A percentile compares a stretch with the other conserved stretches of the same genome.
These are phyloP conservation scores for Suillus subaureus DNA, from an alignment of 768 basidiomycete genomes.

Conservation along the genomic window DNA sequence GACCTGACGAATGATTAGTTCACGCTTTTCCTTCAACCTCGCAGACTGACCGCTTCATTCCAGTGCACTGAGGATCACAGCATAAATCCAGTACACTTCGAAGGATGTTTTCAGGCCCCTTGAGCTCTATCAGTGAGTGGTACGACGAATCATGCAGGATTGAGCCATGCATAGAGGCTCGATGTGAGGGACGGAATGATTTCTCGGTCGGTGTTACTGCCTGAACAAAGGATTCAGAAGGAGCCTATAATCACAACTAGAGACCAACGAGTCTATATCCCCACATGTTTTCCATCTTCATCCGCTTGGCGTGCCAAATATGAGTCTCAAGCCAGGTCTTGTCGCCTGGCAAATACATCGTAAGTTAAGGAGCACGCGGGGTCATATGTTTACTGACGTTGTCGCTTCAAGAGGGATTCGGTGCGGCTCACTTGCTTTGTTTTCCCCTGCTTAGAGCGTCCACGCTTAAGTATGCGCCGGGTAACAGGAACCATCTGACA, in stretches of 20 bases:
- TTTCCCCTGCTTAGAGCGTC: conserved; percentile 67
- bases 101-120: conserved; percentile 61
- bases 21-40: not conserved
- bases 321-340: conserved; percentile 97
- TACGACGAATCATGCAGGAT: conserved; percentile 94
- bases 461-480: conserved; percentile 43
- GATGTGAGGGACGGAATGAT: conserved; percentile 86
- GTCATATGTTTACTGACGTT: conserved; percentile 51
- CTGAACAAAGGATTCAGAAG: conserved; percentile 37
- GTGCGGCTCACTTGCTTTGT: conserved; percentile 58
- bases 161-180: conserved; percentile 81
- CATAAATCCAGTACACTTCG: conserved; percentile 51
- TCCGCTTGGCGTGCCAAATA: conserved; percentile 96
- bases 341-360: conserved; percentile 49
- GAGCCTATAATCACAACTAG: not conserved
- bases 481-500: conserved; percentile 55
- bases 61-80: conserved; percentile 70
- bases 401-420: conserved; percentile 66
- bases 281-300: conserved; percentile 94
- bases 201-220: conserved; percentile 90
- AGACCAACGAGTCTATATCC: conserved; percentile 79
- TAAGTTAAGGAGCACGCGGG: not conserved
- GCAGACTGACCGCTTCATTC: conserved; percentile 55
- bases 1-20: conserved; percentile 45
- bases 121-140: conserved; percentile 71